Base-by-base conservation (phyloP, 2,329 filamentous ascomycete genomes). In the Penicillium hesseltinei region DNA sequence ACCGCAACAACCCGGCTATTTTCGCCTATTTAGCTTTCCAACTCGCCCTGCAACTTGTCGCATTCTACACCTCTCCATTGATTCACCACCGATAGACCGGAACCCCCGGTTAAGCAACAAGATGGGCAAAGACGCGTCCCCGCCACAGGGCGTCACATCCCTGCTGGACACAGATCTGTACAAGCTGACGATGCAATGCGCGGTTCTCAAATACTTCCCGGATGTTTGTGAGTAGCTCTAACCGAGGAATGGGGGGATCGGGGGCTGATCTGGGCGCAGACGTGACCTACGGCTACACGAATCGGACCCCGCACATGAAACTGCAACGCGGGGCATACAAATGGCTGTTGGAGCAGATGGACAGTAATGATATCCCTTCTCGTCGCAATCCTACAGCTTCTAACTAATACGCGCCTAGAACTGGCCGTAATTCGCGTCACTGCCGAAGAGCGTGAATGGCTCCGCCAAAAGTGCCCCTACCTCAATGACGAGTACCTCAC, bases 141-240 rank as follows among this genome's bases (percentile, higher is more conserved):
- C 63, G 42, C 69, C 89, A 5, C 89, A 90, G 77, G 90, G 90
- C 51, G 85, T 93, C 71, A 89, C 87, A 69, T 93, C 90, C 70
- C 88, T 94, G 71, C 81, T 94, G 54, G 90, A 94, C 71, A 93
- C 89, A 17, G 86, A 89, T 73, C 76, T 99, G 60, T 99, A 97
- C 84, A 99, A 99, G 77, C 78, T 99, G 76, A 99, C 94, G 21
- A 99, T 99, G 94, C 94, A 99, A 88, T 96, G 90, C 72, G 92
- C 92, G 60, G 88, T 97, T 63, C 84, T 95, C 66, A 95, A 95
- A 76, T 95, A 92, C 79, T 97, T 96, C 75, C 88, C 88, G 35
- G 82, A 92, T 57, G 79, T 80, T 57, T 65, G 79, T 81, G 64
- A 70, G 77, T 71, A 42, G n/a, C 25, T 25, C 59, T 61, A 21